Evolutionary conservation across 2,329 filamentous ascomycete genomes (phyloP), one percentile per base, ranked within the genome.

Genomic region (Ophiostoma sp.): DNA sequence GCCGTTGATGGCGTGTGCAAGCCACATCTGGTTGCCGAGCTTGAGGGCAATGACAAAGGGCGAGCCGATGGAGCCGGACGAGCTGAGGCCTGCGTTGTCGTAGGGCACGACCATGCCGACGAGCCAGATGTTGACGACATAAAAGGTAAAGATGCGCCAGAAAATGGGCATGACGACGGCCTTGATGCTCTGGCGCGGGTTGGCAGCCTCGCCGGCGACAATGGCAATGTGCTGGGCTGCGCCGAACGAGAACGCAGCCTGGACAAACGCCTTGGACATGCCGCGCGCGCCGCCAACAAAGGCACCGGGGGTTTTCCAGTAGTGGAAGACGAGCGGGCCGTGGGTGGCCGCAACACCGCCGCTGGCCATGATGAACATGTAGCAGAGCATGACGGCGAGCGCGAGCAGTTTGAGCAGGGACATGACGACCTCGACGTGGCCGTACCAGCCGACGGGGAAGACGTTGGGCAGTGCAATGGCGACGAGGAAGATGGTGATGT

Each of bases 71-170:
- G 52, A 57, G 23, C 52, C 52, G 7, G 52, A 57, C 8, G n/a
- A 27, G 52, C 52, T n/a, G 8, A 57, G 52, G 4, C 27, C 52
- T 3, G 8, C 7, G 52, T 27, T 31, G 52, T 57, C 52, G 52
- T 57, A 57, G n/a, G 52, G 52, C 52, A 57, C 52, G 52, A 57
- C 52, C 52, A 57, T 57, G 52, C 52, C 52, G 52, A 57, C 52
- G 52, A 57, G 52, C 52, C 52, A 57, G 52, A 57, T 57, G 52
- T 57, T 57, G 52, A 57, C 52, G 52, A 57, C 52, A n/a, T 57
- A 57, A 57, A 57, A 57, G 52, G 52, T 57, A 10, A 57, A 57
- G n/a, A 57, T 57, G 52, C 52, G 52, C 52, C 52, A 57, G 23
- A 57, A 57, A 7, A 57, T 57, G 52, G 52, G 52, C 52, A 57